Base-by-base conservation (phyloP, 352 stramenopile genomes). In the Pythium apleroticum region DNA sequence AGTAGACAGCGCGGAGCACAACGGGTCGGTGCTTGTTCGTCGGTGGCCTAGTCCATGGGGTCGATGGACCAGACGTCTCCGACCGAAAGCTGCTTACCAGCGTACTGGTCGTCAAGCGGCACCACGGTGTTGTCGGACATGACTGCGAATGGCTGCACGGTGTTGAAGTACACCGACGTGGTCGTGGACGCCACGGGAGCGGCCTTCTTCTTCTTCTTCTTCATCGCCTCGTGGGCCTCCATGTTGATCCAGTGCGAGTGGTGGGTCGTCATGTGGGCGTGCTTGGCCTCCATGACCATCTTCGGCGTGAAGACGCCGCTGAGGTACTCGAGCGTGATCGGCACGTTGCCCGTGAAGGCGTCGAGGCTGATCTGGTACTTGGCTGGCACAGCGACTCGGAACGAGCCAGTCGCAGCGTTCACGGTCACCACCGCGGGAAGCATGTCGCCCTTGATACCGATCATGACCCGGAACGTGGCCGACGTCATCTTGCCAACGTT, bases 381-480 rank as follows among this genome's bases (percentile, higher is more conserved):
- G 28, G 50, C 49, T 19, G 65, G 69, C 7, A 71, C 69, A 1
- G 56, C 52, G 24, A 71, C 65, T 12, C 60, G 60, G 52, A 76
- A 73, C 12, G 65, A 56, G 6, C 60, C 60, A 5, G 65, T 63
- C 3, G 52, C 27, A 19, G 31, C 57, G 43, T 31, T 70, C 10
- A 73, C 37, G 0, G 46, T 60, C 1, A 75, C 48, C 2, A 35
- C 19, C 12, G n/a, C 52, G 9, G 65, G 60, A 12, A 73, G 52
- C 65, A 75, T 75, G 41, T 75, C 69, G 22, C 65, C 64, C 8
- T 61, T 75, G 57, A 62, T 54, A 20, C 68, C 68, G 46, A 75
- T 71, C 68, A 75, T 72, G 20, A 69, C 59, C n/a, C 68, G 65
- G 39, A 75, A 73, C 22, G 65, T 68, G 1, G 69, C 69, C n/a